Conservation (phyloP, 179 eudicot species). For the Vitellaria paradoxa region DNA sequence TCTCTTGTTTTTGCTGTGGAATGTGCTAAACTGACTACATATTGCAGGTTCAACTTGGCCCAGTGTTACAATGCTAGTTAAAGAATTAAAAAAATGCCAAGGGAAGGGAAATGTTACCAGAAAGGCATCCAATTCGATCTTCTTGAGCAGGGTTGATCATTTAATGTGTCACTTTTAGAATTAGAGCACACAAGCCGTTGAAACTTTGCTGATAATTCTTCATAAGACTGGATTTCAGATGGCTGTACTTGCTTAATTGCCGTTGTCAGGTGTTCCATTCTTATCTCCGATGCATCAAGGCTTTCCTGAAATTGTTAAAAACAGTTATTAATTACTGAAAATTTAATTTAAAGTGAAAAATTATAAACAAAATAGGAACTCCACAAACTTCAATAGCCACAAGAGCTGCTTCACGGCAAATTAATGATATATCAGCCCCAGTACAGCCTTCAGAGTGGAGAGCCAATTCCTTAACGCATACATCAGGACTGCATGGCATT, state of each 20-base stretch:
- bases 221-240: slow-evolving; percentile 61
- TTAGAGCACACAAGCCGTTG: slow-evolving; percentile 61
- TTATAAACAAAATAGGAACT: neutral
- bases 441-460: slow-evolving; percentile 72
- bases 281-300: slow-evolving; percentile 56
- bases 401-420: slow-evolving; percentile 82
- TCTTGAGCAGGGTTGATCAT: slow-evolving; percentile 32
- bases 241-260: slow-evolving; percentile 65
- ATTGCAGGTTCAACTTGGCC: neutral
- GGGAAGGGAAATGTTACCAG: slow-evolving; percentile 35
- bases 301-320: slow-evolving; percentile 49
- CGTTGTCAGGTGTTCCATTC: slow-evolving; percentile 70
- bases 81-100: neutral
- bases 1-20: neutral
- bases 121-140: slow-evolving; percentile 24
- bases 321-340: slow-evolving; percentile 5
- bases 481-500: slow-evolving; percentile 67
- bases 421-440: slow-evolving; percentile 85
- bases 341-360: neutral
- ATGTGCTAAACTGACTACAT: neutral
- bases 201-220: slow-evolving; percentile 58
- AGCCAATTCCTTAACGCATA: slow-evolving; percentile 61
- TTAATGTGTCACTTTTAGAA: slow-evolving; percentile 30
- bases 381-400: slow-evolving; percentile 68
- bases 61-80: neutral